Evolutionary conservation across 163 green algal genomes (phyloP), one percentile per base, ranked within the genome.

Genomic region (Scenedesmus sp.): DNA sequence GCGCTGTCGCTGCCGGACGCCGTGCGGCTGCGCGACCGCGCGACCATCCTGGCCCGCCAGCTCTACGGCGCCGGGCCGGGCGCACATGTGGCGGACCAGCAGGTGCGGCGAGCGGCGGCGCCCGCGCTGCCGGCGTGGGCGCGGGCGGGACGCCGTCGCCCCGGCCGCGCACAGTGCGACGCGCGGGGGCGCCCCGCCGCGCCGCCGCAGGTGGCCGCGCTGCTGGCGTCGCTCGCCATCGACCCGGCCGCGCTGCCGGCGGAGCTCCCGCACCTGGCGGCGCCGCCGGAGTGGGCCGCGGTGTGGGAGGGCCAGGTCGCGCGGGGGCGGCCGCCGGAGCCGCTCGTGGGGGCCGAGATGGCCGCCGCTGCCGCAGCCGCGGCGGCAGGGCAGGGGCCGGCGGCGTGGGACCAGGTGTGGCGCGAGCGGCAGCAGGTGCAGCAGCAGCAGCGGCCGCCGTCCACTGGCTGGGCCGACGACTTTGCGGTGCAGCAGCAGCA

Each of bases 31-130:
- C 86, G 95, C 6, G 89, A 98, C 85, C 86, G 95, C 48, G 81
- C 83, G 66, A 96, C 92, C 67, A 97, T 98, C 82, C 86, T 98
- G 75, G 91, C 94, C 0, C 89, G 95, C 3, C 95, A 98, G 57
- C 67, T 98, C 76, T 97, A 95, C 83, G 58, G 24, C 33, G 91
- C 92, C 6, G 87, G 94, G 24, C 80, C 86, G 26, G 60, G 94
- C 78, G 62, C 84, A 88, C 6, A 76, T 54, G 34, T 95, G 74
- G 93, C 92, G 39, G 91, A 93, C 67, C 77, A 75, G 36, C 88
- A 92, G 89, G 92, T 73, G 3, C 17, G 50, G 39, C 45, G 28
- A 56, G 47, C 36, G n/a, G 9, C 44, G 36, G 9, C 45, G 18
- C 20, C 36, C 26, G 14, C 72, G 4, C n/a, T n/a, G n/a, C n/a